Evolutionary conservation across 257 asterid species (phyloP).

Genomic region (Hygrophila difformis): DNA sequence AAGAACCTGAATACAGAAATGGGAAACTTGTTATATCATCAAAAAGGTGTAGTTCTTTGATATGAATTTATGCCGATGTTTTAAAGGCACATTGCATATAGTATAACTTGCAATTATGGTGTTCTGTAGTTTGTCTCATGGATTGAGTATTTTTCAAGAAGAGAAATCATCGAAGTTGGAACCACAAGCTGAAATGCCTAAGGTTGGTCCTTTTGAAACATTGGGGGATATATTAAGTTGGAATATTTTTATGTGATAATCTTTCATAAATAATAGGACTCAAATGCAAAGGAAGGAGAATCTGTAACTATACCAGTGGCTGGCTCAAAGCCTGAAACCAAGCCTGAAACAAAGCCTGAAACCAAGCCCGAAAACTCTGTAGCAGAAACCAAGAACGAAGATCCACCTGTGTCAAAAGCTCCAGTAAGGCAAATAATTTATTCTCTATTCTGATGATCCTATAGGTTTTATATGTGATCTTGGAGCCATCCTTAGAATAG

Average conservation of each 20-base stretch:
- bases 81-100: no score
- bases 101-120: no score
- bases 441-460: constrained; percentile 9
- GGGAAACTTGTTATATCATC: constrained; percentile 87
- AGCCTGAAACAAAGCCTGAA: constrained; percentile 32
- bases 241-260: constrained; percentile 5
- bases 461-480: not conserved
- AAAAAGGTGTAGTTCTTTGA: constrained; percentile 33
- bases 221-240: not conserved
- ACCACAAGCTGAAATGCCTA: constrained; percentile 18
- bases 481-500: not conserved
- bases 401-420: constrained; percentile 37
- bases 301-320: constrained; percentile 18
- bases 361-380: constrained; percentile 25
- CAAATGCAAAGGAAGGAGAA: constrained; percentile 29
- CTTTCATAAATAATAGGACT: no score
- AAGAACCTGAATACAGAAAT: constrained; percentile 64
- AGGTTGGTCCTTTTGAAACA: constrained; percentile 34
- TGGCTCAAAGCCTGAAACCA: constrained; percentile 26
- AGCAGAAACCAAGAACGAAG: constrained; percentile 42
- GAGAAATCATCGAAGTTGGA: constrained; percentile 6
- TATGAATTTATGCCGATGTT: no score
- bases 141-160: constrained; percentile 12
- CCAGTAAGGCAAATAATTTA: constrained; percentile 48
- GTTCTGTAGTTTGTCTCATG: constrained; percentile 11